A percentile compares a stretch with the other conserved stretches of the same genome.
Evolutionary conservation across 2,329 filamentous ascomycete species (phyloP).

Genomic region (Hypoxylon sp.): DNA sequence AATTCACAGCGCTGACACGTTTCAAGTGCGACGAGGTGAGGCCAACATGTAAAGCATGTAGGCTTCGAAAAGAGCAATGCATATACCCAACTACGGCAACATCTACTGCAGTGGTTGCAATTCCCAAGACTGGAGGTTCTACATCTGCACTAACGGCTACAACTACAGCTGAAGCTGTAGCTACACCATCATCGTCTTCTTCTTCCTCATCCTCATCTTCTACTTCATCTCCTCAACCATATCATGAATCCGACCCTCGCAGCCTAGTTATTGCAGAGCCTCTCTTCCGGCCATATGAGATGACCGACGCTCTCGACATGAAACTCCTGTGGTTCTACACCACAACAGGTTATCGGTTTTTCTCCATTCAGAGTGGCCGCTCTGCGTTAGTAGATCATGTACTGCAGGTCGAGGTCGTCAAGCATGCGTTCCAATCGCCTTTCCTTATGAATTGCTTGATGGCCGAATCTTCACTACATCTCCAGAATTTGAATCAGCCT

Average conservation of each 20-base stretch:
- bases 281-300: constrained; percentile 54
- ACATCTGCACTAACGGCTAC: constrained; percentile 10
- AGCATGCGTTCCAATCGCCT: constrained; percentile 66
- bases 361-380: constrained; percentile 59
- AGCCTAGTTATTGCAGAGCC: constrained; percentile 55
- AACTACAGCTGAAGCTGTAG: neutral
- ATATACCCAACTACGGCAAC: constrained; percentile 58
- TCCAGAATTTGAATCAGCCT: constrained; percentile 59
- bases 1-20: constrained; percentile 29
- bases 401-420: constrained; percentile 64
- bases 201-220: constrained; percentile 17
- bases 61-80: constrained; percentile 64
- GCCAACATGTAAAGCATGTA: constrained; percentile 66
- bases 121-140: constrained; percentile 9
- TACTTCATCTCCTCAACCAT: constrained; percentile 17
- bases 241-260: constrained; percentile 3
- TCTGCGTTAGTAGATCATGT: constrained; percentile 59
- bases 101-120: constrained; percentile 25
- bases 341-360: constrained; percentile 62
- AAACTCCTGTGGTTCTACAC: constrained; percentile 71
- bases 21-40: constrained; percentile 64
- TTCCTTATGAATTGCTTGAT: constrained; percentile 71
- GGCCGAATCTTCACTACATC: constrained; percentile 66
- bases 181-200: neutral
- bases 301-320: constrained; percentile 63